phyloP scores from a whole-genome alignment of 495 filamentous ascomycete genomes.

The Tuber indicum region DNA sequence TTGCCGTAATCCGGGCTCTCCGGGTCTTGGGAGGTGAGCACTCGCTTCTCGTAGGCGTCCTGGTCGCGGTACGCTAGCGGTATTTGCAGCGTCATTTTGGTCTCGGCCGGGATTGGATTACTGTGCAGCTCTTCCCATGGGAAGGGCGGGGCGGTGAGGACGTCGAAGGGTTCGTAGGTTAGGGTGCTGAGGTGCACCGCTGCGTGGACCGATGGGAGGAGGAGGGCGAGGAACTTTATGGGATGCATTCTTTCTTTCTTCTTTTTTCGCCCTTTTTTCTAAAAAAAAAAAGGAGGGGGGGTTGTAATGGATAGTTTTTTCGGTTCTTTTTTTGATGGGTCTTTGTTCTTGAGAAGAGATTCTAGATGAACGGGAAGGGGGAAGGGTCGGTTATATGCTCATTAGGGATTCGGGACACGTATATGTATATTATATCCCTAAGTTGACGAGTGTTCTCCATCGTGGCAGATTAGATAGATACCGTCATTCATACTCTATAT shows the following conservation, averaged over 20 bases:
- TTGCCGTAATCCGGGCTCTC: not conserved
- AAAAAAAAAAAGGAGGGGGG: not conserved
- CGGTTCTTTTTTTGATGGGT: not conserved
- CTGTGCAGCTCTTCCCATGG: not conserved
- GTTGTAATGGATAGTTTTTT: not conserved
- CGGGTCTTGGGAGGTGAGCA: not conserved
- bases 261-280: not conserved
- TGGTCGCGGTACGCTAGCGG: not conserved
- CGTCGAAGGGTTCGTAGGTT: not conserved
- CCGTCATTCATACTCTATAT: not conserved
- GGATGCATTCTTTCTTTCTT: not conserved
- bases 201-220: not conserved
- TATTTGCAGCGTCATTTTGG: not conserved
- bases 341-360: not conserved
- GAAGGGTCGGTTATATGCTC: not conserved
- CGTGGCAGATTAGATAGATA: not conserved
- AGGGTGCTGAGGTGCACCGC: not conserved
- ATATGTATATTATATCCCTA: not conserved
- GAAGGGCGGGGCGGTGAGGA: not conserved
- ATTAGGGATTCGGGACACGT: not conserved
- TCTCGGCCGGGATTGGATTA: not conserved
- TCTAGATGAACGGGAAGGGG: not conserved
- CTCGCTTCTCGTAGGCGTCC: not conserved
- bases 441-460: not conserved
- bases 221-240: not conserved